Evolutionary conservation across 2,329 filamentous ascomycete genomes (phyloP).

Genomic region (Phaeosphaeriaceae sp.): DNA sequence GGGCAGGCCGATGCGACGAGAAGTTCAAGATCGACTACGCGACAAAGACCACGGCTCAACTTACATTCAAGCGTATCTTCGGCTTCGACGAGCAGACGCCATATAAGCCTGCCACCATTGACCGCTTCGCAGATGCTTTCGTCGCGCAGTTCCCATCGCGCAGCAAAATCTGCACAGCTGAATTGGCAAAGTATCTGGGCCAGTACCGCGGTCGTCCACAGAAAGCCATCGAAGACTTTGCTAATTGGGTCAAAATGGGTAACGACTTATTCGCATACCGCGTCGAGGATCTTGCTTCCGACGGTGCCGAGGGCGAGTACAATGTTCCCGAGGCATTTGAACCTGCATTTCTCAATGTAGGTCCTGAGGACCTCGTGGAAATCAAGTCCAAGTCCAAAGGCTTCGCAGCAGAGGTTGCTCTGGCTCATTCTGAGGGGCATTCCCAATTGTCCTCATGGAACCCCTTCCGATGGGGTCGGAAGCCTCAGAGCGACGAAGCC

Average conservation of each 20-base stretch:
- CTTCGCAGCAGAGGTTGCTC: no score
- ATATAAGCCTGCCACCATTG: constrained; percentile 10
- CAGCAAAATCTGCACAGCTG: constrained; percentile 12
- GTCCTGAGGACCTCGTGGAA: constrained; percentile 4
- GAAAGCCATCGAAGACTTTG: constrained; percentile 14
- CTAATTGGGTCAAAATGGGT: constrained; percentile 12
- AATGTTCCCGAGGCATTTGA: constrained; percentile 15
- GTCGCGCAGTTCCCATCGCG: constrained; percentile 13
- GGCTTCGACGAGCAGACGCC: neutral
- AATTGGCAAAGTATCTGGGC: constrained; percentile 15
- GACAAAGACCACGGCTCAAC: constrained; percentile 8
- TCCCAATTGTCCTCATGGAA: neutral
- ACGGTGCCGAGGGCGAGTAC: constrained; percentile 6
- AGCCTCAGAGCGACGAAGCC: neutral
- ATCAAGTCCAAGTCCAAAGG: neutral
- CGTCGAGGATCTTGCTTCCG: neutral
- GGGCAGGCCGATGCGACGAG: constrained; percentile 72
- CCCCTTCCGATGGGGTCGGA: neutral
- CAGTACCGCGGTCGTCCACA: constrained; percentile 15
- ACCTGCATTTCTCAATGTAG: constrained; percentile 1
- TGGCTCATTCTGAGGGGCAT: neutral
- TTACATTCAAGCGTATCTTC: constrained; percentile 15
- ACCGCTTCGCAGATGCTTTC: constrained; percentile 15
- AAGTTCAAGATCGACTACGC: constrained; percentile 73
- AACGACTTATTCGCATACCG: constrained; percentile 12